Base-by-base conservation (phyloP, 805 yeast species). In the Candida andamanensis region DNA sequence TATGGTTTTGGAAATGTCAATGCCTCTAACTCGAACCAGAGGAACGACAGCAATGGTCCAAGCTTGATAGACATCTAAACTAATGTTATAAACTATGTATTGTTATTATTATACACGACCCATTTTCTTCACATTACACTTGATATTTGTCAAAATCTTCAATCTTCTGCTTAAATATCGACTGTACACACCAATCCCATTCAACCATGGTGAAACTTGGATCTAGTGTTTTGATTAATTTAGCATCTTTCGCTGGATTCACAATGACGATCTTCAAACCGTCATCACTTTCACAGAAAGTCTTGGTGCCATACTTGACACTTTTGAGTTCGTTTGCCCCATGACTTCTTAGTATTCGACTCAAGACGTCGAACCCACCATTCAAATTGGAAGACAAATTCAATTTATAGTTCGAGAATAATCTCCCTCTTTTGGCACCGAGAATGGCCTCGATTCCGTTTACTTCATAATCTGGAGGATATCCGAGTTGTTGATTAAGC, bases 1-100 rank as follows among this genome's bases (percentile, higher is more conserved):
- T 87, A 78, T 52, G 97, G 97, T 1, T 89, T 89, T 58, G 97
- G 97, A 29, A 89, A 87, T 46, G 85, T 63, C 14, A 72, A 44
- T 24, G 52, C 86, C 38, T 20, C 32, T 8, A 33, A 28, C 19
- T 11, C 24, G 6, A 8, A 26, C 15, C 35, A 20, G 12, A n/a
- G 23, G 8, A 56, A 52, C 31, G 50, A 52, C 32, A 45, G 46
- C 15, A 69, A 62, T 37, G 69, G 67, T 19, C 70, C 69, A 6
- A 66, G 71, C 42, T 63, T 67, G 53, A 67, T 67, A 46, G 73
- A 67, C 47, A 67, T 67, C 37, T 67, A 42, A 44, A 24, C 10
- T 23, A 21, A 26, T 15, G 12, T 6, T 32, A 6, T 10, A 6
- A 30, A n/a, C 14, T 17, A 14, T 13, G 24, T 26, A 15, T 26